These are phyloP conservation scores for Claviceps citrina DNA, from an alignment of 2,329 filamentous ascomycete genomes.

Conservation along the genomic window DNA sequence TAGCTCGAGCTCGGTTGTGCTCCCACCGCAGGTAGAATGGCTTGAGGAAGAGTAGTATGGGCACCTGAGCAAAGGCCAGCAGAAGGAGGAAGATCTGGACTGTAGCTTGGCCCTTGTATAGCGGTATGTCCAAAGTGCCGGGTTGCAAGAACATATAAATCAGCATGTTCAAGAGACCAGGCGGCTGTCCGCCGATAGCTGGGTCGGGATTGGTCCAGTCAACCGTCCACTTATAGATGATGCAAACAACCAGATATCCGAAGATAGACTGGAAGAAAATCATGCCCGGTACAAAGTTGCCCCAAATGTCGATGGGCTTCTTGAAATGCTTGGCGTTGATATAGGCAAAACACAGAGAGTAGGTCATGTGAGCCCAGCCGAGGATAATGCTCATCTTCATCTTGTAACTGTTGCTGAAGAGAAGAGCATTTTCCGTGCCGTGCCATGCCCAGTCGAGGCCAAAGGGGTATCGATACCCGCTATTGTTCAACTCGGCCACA, in stretches of 20 bases:
- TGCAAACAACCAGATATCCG: constrained; percentile 84
- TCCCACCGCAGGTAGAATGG: constrained; percentile 89
- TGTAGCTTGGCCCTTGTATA: constrained; percentile 62
- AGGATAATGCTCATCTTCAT: constrained; percentile 99
- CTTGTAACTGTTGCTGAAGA: constrained; percentile 98
- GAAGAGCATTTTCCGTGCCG: constrained; percentile 79
- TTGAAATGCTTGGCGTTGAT: constrained; percentile 93
- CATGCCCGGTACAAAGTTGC: constrained; percentile 95
- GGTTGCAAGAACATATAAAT: constrained; percentile 99
- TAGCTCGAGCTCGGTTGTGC: constrained; percentile 72
- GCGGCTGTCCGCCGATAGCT: constrained; percentile 42
- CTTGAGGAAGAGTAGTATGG: constrained; percentile 84
- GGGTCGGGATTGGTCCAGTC: constrained; percentile 51
- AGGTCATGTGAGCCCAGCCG: constrained; percentile 98
- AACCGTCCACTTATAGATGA: constrained; percentile 92
- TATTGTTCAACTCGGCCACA: constrained; percentile 46
- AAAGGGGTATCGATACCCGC: constrained; percentile 80
- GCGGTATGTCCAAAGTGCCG: constrained; percentile 52
- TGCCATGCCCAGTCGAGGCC: constrained; percentile 96
- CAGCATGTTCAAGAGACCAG: constrained; percentile 91
- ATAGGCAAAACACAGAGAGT: constrained; percentile 82
- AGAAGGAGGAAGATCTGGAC: constrained; percentile 70
- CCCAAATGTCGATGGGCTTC: constrained; percentile 87
- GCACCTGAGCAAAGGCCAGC: constrained; percentile 73
- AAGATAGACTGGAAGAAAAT: constrained; percentile 99